Conservation (phyloP, 2,329 filamentous ascomycete species). For the Colletotrichum salicis region DNA sequence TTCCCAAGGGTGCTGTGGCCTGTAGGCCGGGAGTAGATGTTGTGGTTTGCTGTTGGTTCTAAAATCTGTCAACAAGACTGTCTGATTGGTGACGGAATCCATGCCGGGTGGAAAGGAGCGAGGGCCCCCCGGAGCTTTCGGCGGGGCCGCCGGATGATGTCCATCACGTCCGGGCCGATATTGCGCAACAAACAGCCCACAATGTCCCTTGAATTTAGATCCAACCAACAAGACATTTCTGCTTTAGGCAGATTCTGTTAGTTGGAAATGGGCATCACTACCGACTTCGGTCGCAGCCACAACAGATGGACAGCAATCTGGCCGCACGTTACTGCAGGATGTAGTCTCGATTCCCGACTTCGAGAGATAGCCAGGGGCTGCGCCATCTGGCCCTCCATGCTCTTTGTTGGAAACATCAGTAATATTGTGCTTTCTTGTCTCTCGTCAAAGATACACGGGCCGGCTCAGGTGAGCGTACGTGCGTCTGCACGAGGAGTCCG, state of each 20-base stretch:
- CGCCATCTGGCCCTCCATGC: no score
- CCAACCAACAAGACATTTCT: not conserved
- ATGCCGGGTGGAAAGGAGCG: not conserved
- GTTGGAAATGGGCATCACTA: not conserved
- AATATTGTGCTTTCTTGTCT: not conserved
- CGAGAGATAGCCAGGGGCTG: no score
- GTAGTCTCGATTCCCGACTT: not conserved
- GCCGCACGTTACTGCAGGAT: not conserved
- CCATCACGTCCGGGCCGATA: not conserved
- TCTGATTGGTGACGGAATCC: not conserved
- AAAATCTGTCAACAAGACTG: no score
- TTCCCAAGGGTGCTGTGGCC: not conserved
- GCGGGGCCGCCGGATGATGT: not conserved
- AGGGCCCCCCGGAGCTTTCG: not conserved
- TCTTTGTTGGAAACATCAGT: not conserved
- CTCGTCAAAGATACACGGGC: not conserved
- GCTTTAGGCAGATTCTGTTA: not conserved
- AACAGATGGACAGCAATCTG: not conserved
- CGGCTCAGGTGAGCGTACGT: not conserved
- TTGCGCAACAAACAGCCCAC: not conserved
- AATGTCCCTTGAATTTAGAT: not conserved
- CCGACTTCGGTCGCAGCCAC: not conserved
- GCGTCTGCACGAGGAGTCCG: not conserved
- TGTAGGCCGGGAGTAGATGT: not conserved
- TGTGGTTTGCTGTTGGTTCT: not conserved